Conservation (phyloP, 345 rosid species). For the Populus nigra region DNA sequence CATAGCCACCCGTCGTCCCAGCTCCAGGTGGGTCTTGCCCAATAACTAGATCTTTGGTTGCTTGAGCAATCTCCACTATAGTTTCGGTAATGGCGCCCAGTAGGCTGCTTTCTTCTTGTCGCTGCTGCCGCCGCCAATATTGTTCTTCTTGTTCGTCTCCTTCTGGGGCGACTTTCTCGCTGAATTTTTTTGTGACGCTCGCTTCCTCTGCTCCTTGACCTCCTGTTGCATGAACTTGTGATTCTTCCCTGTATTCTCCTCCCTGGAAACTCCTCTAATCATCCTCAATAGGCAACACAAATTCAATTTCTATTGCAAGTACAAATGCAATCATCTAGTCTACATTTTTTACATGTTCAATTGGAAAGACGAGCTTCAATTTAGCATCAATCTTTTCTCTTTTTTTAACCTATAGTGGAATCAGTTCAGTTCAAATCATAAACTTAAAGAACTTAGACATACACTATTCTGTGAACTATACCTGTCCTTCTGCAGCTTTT, state of each 20-base stretch:
- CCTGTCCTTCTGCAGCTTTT: slow-evolving; percentile 28
- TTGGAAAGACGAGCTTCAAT: neutral
- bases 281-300: slow-evolving; percentile 10
- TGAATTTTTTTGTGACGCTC: neutral
- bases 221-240: slow-evolving; percentile 14
- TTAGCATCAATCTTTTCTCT: too few species aligned
- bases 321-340: too few species aligned
- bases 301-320: neutral
- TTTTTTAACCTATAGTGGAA: neutral
- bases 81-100: slow-evolving; percentile 76
- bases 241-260: slow-evolving; percentile 20
- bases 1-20: neutral
- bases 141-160: neutral
- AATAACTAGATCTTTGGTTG: slow-evolving; percentile 46
- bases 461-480: neutral
- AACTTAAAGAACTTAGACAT: neutral
- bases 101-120: slow-evolving; percentile 33
- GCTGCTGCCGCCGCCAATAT: slow-evolving; percentile 7
- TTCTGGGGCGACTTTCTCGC: neutral
- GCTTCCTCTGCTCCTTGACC: slow-evolving; percentile 13
- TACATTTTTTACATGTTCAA: neutral
- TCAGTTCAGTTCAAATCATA: neutral
- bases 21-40: slow-evolving; percentile 25
- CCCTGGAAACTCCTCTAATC: slow-evolving; percentile 20
- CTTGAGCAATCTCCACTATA: slow-evolving; percentile 62